phyloP scores from a whole-genome alignment of 805 yeast species.

The Pichia phayaonensis region DNA sequence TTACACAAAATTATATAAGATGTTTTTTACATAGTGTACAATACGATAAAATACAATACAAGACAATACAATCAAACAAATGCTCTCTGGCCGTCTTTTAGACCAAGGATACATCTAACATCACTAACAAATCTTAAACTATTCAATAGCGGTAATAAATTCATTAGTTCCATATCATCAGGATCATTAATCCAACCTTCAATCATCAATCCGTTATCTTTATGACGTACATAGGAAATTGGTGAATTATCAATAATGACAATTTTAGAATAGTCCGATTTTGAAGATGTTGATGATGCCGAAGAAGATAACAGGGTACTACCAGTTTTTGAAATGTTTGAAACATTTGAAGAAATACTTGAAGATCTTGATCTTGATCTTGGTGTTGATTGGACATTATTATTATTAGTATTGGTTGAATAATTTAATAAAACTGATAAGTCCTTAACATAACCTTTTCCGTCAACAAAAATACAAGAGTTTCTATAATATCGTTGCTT shows the following conservation, averaged over 20 bases:
- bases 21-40: not conserved
- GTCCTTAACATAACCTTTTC: constrained; percentile 84
- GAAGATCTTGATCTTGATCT: constrained; percentile 11
- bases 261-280: constrained; percentile 54
- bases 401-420: constrained; percentile 9
- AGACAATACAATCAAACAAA: constrained; percentile 32
- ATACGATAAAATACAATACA: too few species aligned
- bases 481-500: constrained; percentile 61
- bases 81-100: constrained; percentile 63
- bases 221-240: constrained; percentile 74
- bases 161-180: constrained; percentile 75
- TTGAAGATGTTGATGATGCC: not conserved
- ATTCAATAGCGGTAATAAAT: constrained; percentile 70
- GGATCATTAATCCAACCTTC: constrained; percentile 99
- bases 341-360: constrained; percentile 8
- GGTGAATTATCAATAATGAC: constrained; percentile 92
- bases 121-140: constrained; percentile 76
- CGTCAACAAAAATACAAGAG: constrained; percentile 69
- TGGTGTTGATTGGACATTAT: constrained; percentile 2
- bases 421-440: constrained; percentile 27
- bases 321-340: constrained; percentile 4
- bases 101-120: constrained; percentile 68
- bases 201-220: constrained; percentile 82
- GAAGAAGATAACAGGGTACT: not conserved
- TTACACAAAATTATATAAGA: not conserved